These are phyloP conservation scores for Castanospermum australe DNA, from an alignment of 306 rosid species.

Conservation along the genomic window DNA sequence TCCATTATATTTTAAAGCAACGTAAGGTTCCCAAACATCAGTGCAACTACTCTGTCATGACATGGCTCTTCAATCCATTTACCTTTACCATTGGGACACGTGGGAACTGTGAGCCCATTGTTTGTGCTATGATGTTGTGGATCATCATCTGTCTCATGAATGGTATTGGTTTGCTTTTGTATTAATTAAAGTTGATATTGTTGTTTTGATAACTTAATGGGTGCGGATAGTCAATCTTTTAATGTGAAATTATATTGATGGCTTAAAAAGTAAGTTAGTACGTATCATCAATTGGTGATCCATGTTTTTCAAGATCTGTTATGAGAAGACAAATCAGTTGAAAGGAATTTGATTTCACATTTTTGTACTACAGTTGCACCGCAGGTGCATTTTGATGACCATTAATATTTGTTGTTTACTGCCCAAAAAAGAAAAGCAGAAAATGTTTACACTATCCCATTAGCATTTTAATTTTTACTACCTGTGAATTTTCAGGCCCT, in stretches of 20 bases:
- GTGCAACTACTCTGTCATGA: slow-evolving; percentile 57
- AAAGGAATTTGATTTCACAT: not conserved
- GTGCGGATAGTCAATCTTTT: not conserved
- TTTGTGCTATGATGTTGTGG: slow-evolving; percentile 85
- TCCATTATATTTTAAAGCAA: slow-evolving; percentile 65
- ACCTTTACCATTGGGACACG: slow-evolving; percentile 94
- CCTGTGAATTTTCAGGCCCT: not conserved
- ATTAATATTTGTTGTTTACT: too few species aligned
- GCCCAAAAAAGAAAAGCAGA: too few species aligned
- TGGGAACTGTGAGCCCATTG: slow-evolving; percentile 94
- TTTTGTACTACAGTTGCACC: too few species aligned
- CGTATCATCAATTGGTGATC: not conserved
- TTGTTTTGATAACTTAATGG: not conserved
- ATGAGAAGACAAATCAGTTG: not conserved
- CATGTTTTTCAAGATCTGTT: too few species aligned
- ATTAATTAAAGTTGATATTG: not conserved
- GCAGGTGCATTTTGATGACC: too few species aligned
- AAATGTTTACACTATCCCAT: too few species aligned
- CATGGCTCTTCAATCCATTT: slow-evolving; percentile 90
- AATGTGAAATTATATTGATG: not conserved
- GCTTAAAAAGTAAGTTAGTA: not conserved
- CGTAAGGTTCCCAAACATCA: slow-evolving; percentile 79
- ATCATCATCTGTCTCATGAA: slow-evolving; percentile 82
- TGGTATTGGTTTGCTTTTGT: slow-evolving; percentile 57
- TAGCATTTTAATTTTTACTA: not conserved